Percentiles rank a stretch among this genome's conserved stretches.
Conservation (phyloP, 176 grass and related monocot genomes). For the barley (Hordeum vulgare) region DNA sequence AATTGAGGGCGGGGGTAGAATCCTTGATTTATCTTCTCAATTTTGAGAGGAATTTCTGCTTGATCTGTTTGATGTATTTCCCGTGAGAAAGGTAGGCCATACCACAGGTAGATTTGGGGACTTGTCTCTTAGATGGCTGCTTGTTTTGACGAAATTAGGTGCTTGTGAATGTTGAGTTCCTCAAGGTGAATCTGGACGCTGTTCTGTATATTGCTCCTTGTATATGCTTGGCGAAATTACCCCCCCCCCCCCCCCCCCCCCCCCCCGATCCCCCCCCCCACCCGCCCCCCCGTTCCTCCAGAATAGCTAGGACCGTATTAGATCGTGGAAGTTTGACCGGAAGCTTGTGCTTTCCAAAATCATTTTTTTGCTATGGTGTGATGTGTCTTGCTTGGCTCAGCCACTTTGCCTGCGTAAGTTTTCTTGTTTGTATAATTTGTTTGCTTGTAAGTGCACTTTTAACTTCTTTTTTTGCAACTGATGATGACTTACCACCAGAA, state of each 20-base stretch:
- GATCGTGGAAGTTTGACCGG: background rate
- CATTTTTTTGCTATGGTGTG: background rate
- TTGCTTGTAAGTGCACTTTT: background rate
- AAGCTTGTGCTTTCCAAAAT: background rate
- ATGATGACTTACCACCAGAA: background rate
- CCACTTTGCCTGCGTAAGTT: background rate
- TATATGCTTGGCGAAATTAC: conserved; percentile 20
- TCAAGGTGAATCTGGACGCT: background rate
- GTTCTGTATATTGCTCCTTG: background rate
- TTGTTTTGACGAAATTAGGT: background rate
- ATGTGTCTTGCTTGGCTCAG: background rate
- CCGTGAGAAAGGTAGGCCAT: background rate
- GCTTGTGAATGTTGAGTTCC: background rate
- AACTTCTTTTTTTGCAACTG: background rate
- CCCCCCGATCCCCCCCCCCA: no score
- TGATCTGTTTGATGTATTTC: conserved; percentile 16
- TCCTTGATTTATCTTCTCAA: background rate
- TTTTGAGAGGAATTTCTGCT: background rate
- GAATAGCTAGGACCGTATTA: background rate
- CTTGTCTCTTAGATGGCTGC: background rate
- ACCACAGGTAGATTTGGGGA: background rate
- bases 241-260: background rate
- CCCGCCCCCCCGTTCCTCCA: no score
- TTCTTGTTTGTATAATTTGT: background rate
- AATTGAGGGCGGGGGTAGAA: background rate